These are phyloP conservation scores for Ricinus communis DNA, from an alignment of 345 rosid genomes.

Conservation along the genomic window DNA sequence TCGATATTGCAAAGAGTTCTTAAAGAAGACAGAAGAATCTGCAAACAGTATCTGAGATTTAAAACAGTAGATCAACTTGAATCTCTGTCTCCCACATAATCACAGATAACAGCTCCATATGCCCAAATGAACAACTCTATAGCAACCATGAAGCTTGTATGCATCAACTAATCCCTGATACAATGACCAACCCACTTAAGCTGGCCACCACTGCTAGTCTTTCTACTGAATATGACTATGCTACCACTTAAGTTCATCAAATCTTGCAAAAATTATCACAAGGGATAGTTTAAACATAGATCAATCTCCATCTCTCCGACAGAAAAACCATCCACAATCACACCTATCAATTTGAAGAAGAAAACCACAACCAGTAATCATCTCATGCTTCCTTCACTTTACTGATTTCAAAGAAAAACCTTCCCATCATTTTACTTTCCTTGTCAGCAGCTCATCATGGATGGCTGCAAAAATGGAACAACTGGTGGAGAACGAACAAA, in stretches of 20 bases:
- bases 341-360: conserved; percentile 3
- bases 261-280: neutral
- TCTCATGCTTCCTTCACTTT: conserved; percentile 18
- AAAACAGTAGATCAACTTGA: conserved; percentile 18
- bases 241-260: conserved; percentile 18
- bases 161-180: conserved; percentile 10
- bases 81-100: conserved; percentile 25
- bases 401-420: neutral
- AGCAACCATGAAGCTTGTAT: conserved; percentile 6
- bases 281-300: neutral
- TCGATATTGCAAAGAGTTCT: conserved; percentile 34
- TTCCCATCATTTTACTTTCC: conserved; percentile 14
- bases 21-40: conserved; percentile 33
- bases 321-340: conserved; percentile 13
- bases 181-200: conserved; percentile 7
- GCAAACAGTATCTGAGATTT: conserved; percentile 26
- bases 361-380: neutral
- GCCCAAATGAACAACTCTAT: conserved; percentile 11
- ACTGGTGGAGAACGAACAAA: conserved; percentile 10
- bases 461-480: conserved; percentile 8
- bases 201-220: conserved; percentile 12
- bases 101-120: neutral
- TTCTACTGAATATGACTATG: conserved; percentile 4
- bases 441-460: conserved; percentile 18
- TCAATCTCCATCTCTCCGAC: conserved; percentile 6